Percentiles rank a stretch among this genome's conserved stretches.
Evolutionary conservation across 2,329 filamentous ascomycete genomes (phyloP).

Genomic region (Sordariomycetes sp.): DNA sequence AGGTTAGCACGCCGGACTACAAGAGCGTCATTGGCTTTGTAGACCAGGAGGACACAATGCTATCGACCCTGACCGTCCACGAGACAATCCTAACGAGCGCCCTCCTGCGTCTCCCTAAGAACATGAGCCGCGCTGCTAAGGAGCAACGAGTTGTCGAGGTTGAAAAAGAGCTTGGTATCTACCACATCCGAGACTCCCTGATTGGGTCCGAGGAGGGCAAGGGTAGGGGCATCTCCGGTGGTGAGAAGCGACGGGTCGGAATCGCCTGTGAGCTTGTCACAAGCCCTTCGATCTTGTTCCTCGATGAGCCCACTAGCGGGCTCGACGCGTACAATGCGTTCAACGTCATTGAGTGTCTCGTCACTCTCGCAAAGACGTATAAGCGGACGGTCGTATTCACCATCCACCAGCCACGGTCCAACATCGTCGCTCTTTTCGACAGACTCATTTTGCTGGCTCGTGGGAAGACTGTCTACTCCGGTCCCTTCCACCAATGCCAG

Average conservation of each 20-base stretch:
- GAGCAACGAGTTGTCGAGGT: conserved; percentile 86
- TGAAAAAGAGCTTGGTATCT: conserved; percentile 89
- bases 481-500: conserved; percentile 79
- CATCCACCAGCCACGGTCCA: conserved; percentile 94
- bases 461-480: conserved; percentile 85
- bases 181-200: conserved; percentile 84
- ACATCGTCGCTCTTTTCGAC: conserved; percentile 95
- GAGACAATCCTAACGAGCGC: conserved; percentile 96
- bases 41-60: conserved; percentile 94
- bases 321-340: conserved; percentile 95
- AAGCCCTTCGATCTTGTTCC: conserved; percentile 89
- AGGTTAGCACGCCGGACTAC: conserved; percentile 72
- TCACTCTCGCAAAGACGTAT: conserved; percentile 89
- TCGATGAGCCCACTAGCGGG: conserved; percentile 94
- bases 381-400: conserved; percentile 97
- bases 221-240: conserved; percentile 89
- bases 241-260: conserved; percentile 89
- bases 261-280: conserved; percentile 98
- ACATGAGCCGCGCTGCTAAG: conserved; percentile 82
- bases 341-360: conserved; percentile 93
- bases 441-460: conserved; percentile 82
- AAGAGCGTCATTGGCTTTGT: conserved; percentile 91
- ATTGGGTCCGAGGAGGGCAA: conserved; percentile 94
- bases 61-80: conserved; percentile 90
- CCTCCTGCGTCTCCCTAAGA: conserved; percentile 75